Evolutionary conservation across 148 eudicot species (phyloP).

Genomic region (Camellia sinensis): DNA sequence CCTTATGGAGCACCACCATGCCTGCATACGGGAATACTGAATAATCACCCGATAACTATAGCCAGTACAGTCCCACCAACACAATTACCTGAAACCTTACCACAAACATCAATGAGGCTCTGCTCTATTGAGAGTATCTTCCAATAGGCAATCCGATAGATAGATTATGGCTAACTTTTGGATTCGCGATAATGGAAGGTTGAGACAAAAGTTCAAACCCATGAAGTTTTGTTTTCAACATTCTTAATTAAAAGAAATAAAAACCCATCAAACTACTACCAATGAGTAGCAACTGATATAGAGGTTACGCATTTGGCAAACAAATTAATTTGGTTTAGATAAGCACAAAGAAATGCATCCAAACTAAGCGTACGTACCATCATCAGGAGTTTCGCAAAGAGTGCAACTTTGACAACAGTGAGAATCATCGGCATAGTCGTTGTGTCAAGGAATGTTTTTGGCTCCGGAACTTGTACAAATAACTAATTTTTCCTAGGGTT

Average conservation of each 20-base stretch:
- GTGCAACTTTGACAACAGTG: conserved; percentile 73
- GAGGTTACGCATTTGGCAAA: neutral
- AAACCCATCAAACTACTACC: neutral
- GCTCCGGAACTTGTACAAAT: conserved; percentile 78
- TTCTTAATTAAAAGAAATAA: too few species aligned
- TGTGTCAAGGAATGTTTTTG: conserved; percentile 64
- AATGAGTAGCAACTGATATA: neutral
- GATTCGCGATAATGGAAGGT: neutral
- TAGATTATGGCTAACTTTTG: too few species aligned
- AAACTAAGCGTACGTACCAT: conserved; percentile 61
- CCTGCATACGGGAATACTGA: too few species aligned
- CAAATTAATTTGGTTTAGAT: neutral
- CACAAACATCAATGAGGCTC: too few species aligned
- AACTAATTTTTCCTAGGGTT: conserved; percentile 48
- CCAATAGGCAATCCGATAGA: too few species aligned
- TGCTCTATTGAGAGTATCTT: too few species aligned
- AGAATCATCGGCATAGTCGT: conserved; percentile 74
- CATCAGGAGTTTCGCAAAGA: conserved; percentile 79
- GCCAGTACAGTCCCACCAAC: neutral
- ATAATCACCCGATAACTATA: too few species aligned
- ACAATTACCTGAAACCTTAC: neutral
- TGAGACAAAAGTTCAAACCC: neutral
- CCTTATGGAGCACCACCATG: too few species aligned
- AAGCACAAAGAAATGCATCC: neutral
- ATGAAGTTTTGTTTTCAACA: neutral